Base-by-base conservation (phyloP, 306 rosid genomes). In the Vicia sativa region DNA sequence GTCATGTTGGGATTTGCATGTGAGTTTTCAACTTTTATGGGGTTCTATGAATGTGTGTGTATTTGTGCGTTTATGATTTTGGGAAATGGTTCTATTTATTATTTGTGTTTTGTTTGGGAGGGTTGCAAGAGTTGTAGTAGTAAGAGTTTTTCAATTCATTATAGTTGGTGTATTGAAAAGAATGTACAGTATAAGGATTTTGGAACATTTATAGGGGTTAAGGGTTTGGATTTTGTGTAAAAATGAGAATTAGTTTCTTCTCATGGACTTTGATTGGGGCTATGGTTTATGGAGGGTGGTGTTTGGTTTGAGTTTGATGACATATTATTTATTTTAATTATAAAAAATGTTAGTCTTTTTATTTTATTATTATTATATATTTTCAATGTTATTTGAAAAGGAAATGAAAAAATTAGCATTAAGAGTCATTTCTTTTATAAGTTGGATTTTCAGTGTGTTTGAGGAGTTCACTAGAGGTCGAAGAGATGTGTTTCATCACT, bases 1-100 rank as follows among this genome's bases (percentile, higher is more conserved):
- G 62, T 63, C 43, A 53, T 79, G 72, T 46, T 79, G 2, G 79
- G 79, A 18, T 74, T 73, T 62, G 83, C 79, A 1, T 68, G 19
- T 11, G 45, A 62, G 25, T 63, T 79, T 9, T 46, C 79, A 1
- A 74, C 57, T 7, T 68, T 74, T 48, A 62, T 55, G 79, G 46
- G 38, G 4, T 23, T 46, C 9, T 1, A 13, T 3, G 37, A 8
- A 29, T 73, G 76, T 37, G 0, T 46, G 1, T 15, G 7, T 15
- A 26, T 79, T 9, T 68, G 46, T 29, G 62, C 11, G 8, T 7
- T 74, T 28, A 71, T 69, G 1, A 59, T 68, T 5, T 9, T 14
- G 3, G 76, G 72, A 6, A 74, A 74, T 37, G 5, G 39, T 1
- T 45, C 62, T 0, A 73, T 79, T 21, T 79, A 68, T 52, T 79